Evolutionary conservation across 1,284 basidiomycete genomes (phyloP), one percentile per base, ranked within the genome.

Genomic region (Puccinia sorghi): DNA sequence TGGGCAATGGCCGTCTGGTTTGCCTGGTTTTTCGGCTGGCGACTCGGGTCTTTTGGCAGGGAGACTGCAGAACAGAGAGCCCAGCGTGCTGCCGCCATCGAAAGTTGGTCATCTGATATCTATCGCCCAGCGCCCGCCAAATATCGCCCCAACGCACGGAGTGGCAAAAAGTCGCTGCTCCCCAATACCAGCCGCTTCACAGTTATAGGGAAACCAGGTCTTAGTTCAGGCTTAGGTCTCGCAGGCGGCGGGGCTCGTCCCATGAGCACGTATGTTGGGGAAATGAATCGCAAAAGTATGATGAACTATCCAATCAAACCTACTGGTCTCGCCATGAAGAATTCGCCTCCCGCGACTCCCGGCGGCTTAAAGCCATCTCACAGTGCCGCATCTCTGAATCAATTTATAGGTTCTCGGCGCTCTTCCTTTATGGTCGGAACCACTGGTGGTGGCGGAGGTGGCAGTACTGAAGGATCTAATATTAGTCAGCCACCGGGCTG

Each of bases 1-100:
- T 99, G 98, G 87, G 87, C 89, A 82, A 96, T 99, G 94, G 96
- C 97, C 57, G 92, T 98, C 82, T 88, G 93, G 84, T 99, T 99
- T 85, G 89, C 92, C 56, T 99, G 96, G 96, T 99, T 97, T 88
- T 90, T 94, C 84, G 93, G 92, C 27, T 94, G 92, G 91, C 90
- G 90, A 83, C 88, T 99, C 57, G 96, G 96, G 72, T 92, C 93
- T 82, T 99, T 97, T 87, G 91, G 91, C 82, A 89, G 90, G 73
- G 97, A 99, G 86, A 93, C 93, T 48, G 94, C 96, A 85, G 91
- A 93, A 83, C 90, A 98, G 84, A 89, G 95, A n/a, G 94, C 94
- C 90, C 90, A 90, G 81, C 90, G 96, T 41, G 90, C 92, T 15
- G 89, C 89, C 56, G 93, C 94, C 85, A 97, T 99, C 82, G 97